phyloP scores from a whole-genome alignment of 2,329 filamentous ascomycete species.

The Aureobasidium zeae region DNA sequence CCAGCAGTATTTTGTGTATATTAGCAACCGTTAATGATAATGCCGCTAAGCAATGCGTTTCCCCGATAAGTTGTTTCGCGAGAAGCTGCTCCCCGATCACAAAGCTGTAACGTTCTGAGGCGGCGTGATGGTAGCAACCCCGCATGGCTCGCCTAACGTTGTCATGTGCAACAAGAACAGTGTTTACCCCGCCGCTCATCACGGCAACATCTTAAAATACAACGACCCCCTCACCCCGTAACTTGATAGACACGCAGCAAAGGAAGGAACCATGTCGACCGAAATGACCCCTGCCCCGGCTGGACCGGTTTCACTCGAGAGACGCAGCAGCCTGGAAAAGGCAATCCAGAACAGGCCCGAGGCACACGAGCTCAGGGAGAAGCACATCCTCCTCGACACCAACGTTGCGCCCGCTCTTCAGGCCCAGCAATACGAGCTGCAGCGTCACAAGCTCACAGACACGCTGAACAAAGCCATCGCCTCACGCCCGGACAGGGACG shows the following conservation, averaged over 20 bases:
- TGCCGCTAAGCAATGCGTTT: too few relatives aligned
- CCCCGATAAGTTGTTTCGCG: too few relatives aligned
- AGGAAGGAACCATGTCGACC: constrained; percentile 6
- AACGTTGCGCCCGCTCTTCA: constrained; percentile 60
- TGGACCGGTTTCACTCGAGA: constrained; percentile 18
- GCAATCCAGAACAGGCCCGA: constrained; percentile 42
- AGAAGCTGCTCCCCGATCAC: too few relatives aligned
- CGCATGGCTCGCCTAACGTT: too few relatives aligned
- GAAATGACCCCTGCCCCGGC: constrained; percentile 16
- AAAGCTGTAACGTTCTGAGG: too few relatives aligned
- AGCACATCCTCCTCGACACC: constrained; percentile 59
- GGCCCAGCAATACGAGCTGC: constrained; percentile 52
- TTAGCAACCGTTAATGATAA: constrained; percentile 15
- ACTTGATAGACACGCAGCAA: too few relatives aligned
- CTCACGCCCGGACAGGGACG: constrained; percentile 57
- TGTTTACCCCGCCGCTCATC: background rate
- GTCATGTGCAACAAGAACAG: too few relatives aligned
- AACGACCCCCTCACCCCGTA: too few relatives aligned
- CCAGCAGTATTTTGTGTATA: constrained; percentile 10
- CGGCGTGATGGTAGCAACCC: too few relatives aligned
- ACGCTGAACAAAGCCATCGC: constrained; percentile 56
- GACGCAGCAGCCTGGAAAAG: constrained; percentile 33
- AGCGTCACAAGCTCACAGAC: constrained; percentile 54
- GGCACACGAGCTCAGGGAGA: constrained; percentile 55
- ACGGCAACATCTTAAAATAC: too few relatives aligned